Evolutionary conservation across 2,329 filamentous ascomycete species (phyloP).

Genomic region (Malbranchea cinnamomea): DNA sequence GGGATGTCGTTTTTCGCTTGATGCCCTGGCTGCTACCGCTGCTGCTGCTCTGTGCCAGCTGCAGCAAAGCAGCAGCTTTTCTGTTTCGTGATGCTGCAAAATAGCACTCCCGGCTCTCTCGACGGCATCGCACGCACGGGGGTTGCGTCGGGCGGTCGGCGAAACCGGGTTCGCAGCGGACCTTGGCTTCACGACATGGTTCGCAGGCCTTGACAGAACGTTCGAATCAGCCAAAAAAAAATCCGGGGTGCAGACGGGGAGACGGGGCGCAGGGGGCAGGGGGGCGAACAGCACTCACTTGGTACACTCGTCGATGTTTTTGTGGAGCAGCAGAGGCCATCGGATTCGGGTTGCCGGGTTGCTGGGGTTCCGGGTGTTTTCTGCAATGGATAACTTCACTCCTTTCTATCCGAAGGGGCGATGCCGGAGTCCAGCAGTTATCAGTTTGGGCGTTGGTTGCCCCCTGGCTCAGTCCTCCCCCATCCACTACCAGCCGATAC

Average conservation of each 20-base stretch:
- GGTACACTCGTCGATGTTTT: conserved; percentile 8
- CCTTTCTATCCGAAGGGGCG: too few relatives aligned
- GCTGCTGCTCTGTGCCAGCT: too few relatives aligned
- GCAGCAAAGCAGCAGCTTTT: neutral
- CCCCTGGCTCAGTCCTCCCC: too few relatives aligned
- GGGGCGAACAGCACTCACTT: conserved; percentile 6
- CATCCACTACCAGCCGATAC: too few relatives aligned
- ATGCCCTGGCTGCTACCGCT: too few relatives aligned
- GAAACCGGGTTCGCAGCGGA: conserved; percentile 18
- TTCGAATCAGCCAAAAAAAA: too few relatives aligned
- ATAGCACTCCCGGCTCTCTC: conserved; percentile 81
- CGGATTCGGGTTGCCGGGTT: neutral
- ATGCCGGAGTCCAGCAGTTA: too few relatives aligned
- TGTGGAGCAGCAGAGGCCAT: too few relatives aligned
- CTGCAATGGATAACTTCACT: neutral
- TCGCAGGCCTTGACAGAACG: conserved; percentile 14
- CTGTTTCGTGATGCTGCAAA: conserved; percentile 60
- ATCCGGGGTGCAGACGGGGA: too few relatives aligned
- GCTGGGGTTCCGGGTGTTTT: neutral
- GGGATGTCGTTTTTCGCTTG: too few relatives aligned
- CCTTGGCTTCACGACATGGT: conserved; percentile 16
- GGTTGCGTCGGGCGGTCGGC: conserved; percentile 80
- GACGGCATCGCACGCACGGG: conserved; percentile 70
- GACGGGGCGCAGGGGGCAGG: too few relatives aligned
- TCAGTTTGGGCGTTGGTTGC: too few relatives aligned